These are phyloP conservation scores for Venturia aucupariae DNA, from an alignment of 2,329 filamentous ascomycete genomes.

Conservation along the genomic window DNA sequence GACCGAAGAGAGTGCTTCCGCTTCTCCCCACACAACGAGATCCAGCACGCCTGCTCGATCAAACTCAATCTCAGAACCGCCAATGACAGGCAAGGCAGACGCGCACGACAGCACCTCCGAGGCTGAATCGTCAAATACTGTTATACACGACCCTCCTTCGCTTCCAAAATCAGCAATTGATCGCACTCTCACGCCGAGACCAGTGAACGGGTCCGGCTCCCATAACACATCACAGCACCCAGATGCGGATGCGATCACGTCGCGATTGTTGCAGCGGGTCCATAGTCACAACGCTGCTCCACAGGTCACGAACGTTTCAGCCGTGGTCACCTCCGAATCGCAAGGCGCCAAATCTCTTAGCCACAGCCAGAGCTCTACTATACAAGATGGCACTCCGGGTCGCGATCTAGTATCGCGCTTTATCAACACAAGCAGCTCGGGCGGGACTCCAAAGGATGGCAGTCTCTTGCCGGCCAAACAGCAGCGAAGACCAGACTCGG, in stretches of 20 bases:
- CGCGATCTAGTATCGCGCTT: conserved; percentile 36
- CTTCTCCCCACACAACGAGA: conserved; percentile 32
- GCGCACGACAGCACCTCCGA: conserved; percentile 9
- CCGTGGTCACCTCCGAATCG: conserved; percentile 36
- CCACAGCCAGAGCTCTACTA: conserved; percentile 29
- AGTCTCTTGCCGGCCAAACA: conserved; percentile 25
- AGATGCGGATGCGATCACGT: conserved; percentile 59
- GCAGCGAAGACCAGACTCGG: background rate
- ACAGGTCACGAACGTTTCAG: conserved; percentile 54
- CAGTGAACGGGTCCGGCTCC: conserved; percentile 25
- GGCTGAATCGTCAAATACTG: conserved; percentile 7
- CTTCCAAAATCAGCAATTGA: background rate
- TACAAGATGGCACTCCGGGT: conserved; percentile 33
- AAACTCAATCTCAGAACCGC: background rate
- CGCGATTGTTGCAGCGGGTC: conserved; percentile 55
- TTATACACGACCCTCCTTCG: conserved; percentile 5
- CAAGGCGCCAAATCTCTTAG: conserved; percentile 27
- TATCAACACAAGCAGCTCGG: conserved; percentile 26
- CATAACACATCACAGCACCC: conserved; percentile 29
- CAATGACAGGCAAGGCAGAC: conserved; percentile 13
- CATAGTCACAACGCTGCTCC: conserved; percentile 54
- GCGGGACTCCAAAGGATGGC: conserved; percentile 32
- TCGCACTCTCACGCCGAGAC: background rate
- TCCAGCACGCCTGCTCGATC: conserved; percentile 7
- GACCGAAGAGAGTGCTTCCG: conserved; percentile 34